A percentile compares a stretch with the other conserved stretches of the same genome.
Evolutionary conservation across 2,329 filamentous ascomycete genomes (phyloP).

Genomic region (Clonostachys rosea): DNA sequence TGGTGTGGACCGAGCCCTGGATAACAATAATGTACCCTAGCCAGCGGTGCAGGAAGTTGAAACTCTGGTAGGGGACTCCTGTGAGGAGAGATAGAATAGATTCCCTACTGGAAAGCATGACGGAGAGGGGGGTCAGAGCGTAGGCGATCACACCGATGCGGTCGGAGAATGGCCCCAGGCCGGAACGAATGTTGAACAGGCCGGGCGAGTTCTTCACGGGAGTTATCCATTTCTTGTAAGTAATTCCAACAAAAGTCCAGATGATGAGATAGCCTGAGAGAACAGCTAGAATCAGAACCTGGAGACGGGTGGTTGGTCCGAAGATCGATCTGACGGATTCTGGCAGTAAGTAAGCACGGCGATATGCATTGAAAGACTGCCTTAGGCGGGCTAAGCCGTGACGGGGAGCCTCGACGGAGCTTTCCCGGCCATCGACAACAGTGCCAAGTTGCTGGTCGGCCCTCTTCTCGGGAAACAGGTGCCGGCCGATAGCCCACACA

Average conservation of each 20-base stretch:
- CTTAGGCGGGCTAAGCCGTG: slow-evolving; percentile 17
- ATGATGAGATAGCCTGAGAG: slow-evolving; percentile 60
- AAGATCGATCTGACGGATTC: slow-evolving; percentile 56
- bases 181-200: slow-evolving; percentile 59
- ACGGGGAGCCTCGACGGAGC: background rate
- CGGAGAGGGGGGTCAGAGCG: slow-evolving; percentile 66
- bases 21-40: slow-evolving; percentile 67
- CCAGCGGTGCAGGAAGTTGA: slow-evolving; percentile 77
- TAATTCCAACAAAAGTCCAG: slow-evolving; percentile 65
- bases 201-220: slow-evolving; percentile 53
- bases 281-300: slow-evolving; percentile 56
- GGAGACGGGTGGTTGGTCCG: slow-evolving; percentile 63
- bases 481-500: slow-evolving; percentile 27
- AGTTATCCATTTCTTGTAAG: slow-evolving; percentile 65
- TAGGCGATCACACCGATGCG: slow-evolving; percentile 68
- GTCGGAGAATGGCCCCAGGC: slow-evolving; percentile 64
- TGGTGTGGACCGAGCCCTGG: slow-evolving; percentile 64
- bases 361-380: slow-evolving; percentile 29
- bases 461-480: slow-evolving; percentile 4
- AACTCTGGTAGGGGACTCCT: slow-evolving; percentile 70
- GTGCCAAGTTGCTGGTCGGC: slow-evolving; percentile 8
- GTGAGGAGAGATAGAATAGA: slow-evolving; percentile 66
- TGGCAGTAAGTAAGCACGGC: slow-evolving; percentile 52
- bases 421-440: slow-evolving; percentile 7
- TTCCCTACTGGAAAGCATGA: slow-evolving; percentile 65